A percentile compares a stretch with the other conserved stretches of the same genome.
These are phyloP conservation scores for Cladophialophora chaetospira DNA, from an alignment of 2,329 filamentous ascomycete species.

Conservation along the genomic window DNA sequence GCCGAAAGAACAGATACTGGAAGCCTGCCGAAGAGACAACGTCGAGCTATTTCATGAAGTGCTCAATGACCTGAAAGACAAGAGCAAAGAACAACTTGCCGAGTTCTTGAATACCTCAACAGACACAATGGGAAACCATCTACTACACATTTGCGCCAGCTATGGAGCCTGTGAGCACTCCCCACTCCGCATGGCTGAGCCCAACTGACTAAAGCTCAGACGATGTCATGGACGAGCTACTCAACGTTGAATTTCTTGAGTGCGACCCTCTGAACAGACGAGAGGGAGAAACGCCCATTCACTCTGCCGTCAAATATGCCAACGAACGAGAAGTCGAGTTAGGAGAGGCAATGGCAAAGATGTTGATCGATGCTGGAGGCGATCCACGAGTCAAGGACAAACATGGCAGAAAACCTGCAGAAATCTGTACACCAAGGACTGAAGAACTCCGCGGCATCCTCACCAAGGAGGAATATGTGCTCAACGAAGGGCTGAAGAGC, in stretches of 20 bases:
- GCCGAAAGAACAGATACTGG: conserved; percentile 80
- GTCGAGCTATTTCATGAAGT: conserved; percentile 78
- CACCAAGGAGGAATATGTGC: conserved; percentile 50
- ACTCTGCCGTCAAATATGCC: conserved; percentile 48
- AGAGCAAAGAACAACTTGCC: conserved; percentile 65
- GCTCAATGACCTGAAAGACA: conserved; percentile 62
- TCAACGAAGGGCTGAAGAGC: conserved; percentile 47
- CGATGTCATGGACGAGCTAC: conserved; percentile 50
- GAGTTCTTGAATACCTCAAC: conserved; percentile 81
- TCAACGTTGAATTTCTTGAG: conserved; percentile 52
- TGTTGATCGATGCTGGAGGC: conserved; percentile 53
- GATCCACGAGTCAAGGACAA: conserved; percentile 53
- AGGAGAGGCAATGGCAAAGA: conserved; percentile 49
- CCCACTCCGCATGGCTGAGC: neutral
- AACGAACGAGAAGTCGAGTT: conserved; percentile 49
- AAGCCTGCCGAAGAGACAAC: conserved; percentile 93
- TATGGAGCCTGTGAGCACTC: conserved; percentile 74
- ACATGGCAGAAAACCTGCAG: conserved; percentile 48
- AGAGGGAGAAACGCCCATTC: conserved; percentile 51
- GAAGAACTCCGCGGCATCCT: conserved; percentile 45
- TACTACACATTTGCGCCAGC: conserved; percentile 84
- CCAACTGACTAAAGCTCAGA: conserved; percentile 36
- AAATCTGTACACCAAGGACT: conserved; percentile 47
- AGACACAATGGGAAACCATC: conserved; percentile 82
- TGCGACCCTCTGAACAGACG: conserved; percentile 50